Evolutionary conservation across 2,329 filamentous ascomycete genomes (phyloP), one percentile per base, ranked within the genome.

Genomic region (Aspergillus sp.): DNA sequence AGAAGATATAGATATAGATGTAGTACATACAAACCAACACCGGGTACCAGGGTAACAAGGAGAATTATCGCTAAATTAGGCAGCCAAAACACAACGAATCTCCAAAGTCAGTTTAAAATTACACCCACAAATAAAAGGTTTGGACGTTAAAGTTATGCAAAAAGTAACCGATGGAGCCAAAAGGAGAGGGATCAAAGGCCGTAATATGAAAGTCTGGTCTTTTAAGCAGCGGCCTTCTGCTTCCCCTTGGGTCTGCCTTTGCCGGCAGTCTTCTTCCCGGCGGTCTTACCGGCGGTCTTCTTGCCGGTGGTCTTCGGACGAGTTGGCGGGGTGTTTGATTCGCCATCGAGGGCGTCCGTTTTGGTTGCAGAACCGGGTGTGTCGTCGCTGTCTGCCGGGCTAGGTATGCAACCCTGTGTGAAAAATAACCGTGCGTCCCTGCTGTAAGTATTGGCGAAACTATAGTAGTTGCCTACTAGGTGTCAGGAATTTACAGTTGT

Each of bases 401-500:
- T 34, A 15, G 77, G 73, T 61, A 88, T 90, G 74, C 89, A 93
- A 6, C 89, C 93, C 73, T 99, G 95, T 1, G 92, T 87, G 74
- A 98, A 99, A 79, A 98, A 98, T 49, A 98, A 82, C 40, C 89
- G 86, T 4, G 91, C 90, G 4, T 86, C 83, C 60, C 82, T 80
- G 61, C 88, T 82, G 67, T 87, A 86, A 56, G 91, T 86, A 73
- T 98, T 99, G 55, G 83, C 82, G 68, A 99, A 96, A 70, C 89
- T 90, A 76, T 99, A 99, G 67, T 91, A 89, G 71, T 98, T 98
- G 51, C 93, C 93, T 97, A 63, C 9, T 7, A 27, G 8, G 17
- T 22, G n/a, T 60, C 27, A 60, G 9, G 9, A 4, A 11, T n/a
- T 24, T 24, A 27, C 12, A 11, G 8, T 37, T 24, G 12, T 15